Evolutionary conservation across 2,329 filamentous ascomycete genomes (phyloP), one percentile per base, ranked within the genome.

Genomic region (Colletotrichum noveboracense): DNA sequence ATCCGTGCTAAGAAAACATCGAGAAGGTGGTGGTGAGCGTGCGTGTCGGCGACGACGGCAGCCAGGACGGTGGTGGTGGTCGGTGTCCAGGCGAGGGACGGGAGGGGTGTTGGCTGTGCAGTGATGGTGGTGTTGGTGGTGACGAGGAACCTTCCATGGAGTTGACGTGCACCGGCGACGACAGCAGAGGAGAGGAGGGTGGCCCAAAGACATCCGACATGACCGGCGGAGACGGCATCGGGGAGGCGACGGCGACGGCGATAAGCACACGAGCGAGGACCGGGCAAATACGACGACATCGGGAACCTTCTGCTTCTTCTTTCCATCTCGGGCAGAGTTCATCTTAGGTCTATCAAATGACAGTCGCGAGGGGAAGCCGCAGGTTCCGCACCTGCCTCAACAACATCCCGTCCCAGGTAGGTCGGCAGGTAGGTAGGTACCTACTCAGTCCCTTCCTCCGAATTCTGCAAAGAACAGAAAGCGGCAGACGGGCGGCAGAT

Each of bases 1-100:
- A 75, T 72, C 73, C 73, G 69, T 73, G 73, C 43, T 16, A 34
- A 26, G 34, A 71, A 38, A 21, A 18, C 24, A 34, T 36, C 34
- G 36, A 36, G 16, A 21, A 56, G 30, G 66, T 18, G 58, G 36
- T 61, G 67, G 28, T 66, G 67, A n/a, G 24, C 5, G 68, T 67
- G 30, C 30, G 71, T 21, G 72, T 71, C 66, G 30, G 30, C 26
- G 48, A 36, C 38, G 38, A 56, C 56, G 56, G 56, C 24, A 60
- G 24, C 26, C 56, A 30, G 56, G 56, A 60, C 56, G 26, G 56
- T 60, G 26, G 56, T 43, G 38, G 38, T 10, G 16, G 36, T 38
- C 18, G 38, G 16, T n/a, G 56, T n/a, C 56, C 56, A 26, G 38
- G 65, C 21, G 18, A 32, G 67, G 55, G 36, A 38, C 36, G 36